A percentile compares a stretch with the other conserved stretches of the same genome.
These are phyloP conservation scores for Pseudogymnoascus sp. DNA, from an alignment of 2,329 filamentous ascomycete genomes.

Conservation along the genomic window DNA sequence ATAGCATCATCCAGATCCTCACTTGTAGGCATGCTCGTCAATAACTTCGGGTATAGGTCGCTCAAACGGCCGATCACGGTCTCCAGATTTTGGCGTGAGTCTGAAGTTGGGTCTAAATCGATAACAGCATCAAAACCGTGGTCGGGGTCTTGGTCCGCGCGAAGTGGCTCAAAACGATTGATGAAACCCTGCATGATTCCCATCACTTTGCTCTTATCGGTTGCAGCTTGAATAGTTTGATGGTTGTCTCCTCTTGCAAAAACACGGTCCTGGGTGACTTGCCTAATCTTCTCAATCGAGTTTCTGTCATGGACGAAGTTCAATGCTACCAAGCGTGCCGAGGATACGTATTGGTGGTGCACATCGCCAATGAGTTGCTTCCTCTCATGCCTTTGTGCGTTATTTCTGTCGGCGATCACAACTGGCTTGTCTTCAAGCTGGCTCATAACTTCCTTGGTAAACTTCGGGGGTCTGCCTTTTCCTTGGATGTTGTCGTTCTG, in stretches of 20 bases:
- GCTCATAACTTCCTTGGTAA: conserved; percentile 62
- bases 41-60: conserved; percentile 66
- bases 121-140: conserved; percentile 76
- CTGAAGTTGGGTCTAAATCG: conserved; percentile 66
- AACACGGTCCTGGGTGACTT: conserved; percentile 70
- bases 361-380: conserved; percentile 81
- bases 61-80: conserved; percentile 64
- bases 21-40: conserved; percentile 60
- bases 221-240: conserved; percentile 87
- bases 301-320: conserved; percentile 72
- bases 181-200: conserved; percentile 95
- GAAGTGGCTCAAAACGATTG: conserved; percentile 70
- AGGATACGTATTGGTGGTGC: conserved; percentile 46
- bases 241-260: conserved; percentile 88
- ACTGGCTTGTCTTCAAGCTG: conserved; percentile 57
- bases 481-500: conserved; percentile 95
- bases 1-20: conserved; percentile 76
- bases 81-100: conserved; percentile 82
- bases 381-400: conserved; percentile 80
- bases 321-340: conserved; percentile 70
- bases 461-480: conserved; percentile 67
- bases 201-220: conserved; percentile 64
- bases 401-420: conserved; percentile 90
- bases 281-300: conserved; percentile 62
- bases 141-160: conserved; percentile 62